phyloP scores from a whole-genome alignment of 2,329 filamentous ascomycete species.

The Pleomassaria siparia region DNA sequence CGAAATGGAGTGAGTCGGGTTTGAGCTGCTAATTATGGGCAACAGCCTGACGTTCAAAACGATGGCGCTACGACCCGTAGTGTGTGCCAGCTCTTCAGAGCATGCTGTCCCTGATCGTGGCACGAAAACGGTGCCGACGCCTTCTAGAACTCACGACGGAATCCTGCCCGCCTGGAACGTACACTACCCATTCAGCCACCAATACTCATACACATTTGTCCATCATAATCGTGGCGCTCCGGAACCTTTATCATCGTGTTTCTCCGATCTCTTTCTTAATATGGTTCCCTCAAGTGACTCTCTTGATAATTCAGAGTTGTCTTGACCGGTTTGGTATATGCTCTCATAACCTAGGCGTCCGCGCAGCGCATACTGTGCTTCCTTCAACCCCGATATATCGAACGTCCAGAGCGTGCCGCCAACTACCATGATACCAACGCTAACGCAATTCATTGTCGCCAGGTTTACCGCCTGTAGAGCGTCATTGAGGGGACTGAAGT shows the following conservation, averaged over 20 bases:
- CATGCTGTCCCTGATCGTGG: not conserved
- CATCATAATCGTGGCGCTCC: slow-evolving; percentile 15
- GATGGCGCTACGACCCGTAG: not conserved
- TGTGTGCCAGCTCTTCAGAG: not conserved
- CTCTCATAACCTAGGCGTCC: slow-evolving; percentile 58
- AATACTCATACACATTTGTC: slow-evolving; percentile 17
- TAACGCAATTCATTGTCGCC: slow-evolving; percentile 82
- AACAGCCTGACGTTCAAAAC: not conserved
- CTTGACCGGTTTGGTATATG: slow-evolving; percentile 49
- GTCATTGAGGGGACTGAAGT: slow-evolving; percentile 67
- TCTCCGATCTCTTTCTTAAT: slow-evolving; percentile 55
- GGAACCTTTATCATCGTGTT: slow-evolving; percentile 24
- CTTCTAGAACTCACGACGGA: not conserved
- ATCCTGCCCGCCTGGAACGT: not conserved
- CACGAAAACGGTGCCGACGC: not conserved
- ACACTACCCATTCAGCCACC: slow-evolving; percentile 17
- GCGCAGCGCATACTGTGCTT: slow-evolving; percentile 61
- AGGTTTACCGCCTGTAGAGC: slow-evolving; percentile 81
- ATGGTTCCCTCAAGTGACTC: slow-evolving; percentile 37
- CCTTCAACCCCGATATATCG: slow-evolving; percentile 61
- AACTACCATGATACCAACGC: slow-evolving; percentile 70
- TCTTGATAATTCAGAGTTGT: slow-evolving; percentile 16
- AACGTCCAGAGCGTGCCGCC: slow-evolving; percentile 77
- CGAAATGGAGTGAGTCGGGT: not conserved
- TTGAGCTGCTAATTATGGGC: not conserved